Conservation (phyloP, 192 early-diverging fungal species). For the Coemansia asiatica region DNA sequence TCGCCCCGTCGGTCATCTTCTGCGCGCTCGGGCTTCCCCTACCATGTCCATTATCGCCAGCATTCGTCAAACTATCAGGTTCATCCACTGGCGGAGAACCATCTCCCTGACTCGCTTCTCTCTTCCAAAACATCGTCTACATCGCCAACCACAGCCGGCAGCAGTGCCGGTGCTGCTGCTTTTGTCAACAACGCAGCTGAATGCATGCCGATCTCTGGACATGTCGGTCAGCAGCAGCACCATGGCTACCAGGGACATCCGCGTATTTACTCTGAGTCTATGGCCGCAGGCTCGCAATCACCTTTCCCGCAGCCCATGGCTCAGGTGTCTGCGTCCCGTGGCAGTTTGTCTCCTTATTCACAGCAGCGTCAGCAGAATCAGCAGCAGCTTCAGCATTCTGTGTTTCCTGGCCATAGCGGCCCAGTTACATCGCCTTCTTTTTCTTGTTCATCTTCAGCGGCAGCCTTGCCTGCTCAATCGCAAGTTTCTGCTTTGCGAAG, state of each 20-base stretch:
- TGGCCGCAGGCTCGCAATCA: neutral
- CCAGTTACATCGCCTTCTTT: neutral
- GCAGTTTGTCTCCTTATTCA: neutral
- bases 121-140: conserved; percentile 5
- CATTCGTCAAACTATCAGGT: neutral
- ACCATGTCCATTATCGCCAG: conserved; percentile 3
- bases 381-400: neutral
- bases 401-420: neutral
- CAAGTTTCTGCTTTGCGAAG: conserved; percentile 11
- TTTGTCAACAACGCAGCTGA: too few species aligned
- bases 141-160: neutral
- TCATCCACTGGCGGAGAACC: conserved; percentile 6
- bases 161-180: neutral
- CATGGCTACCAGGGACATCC: too few species aligned
- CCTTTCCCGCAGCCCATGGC: neutral
- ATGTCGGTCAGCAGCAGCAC: neutral
- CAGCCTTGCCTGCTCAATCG: neutral
- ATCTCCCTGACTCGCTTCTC: conserved; percentile 4
- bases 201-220: too few species aligned
- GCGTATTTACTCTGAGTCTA: too few species aligned
- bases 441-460: too few species aligned
- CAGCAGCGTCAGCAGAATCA: conserved; percentile 3
- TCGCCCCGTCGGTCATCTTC: conserved; percentile 4
- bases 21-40: neutral
- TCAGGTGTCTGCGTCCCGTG: too few species aligned